phyloP scores from a whole-genome alignment of 2,329 filamentous ascomycete genomes.

The Claviceps purpurea region DNA sequence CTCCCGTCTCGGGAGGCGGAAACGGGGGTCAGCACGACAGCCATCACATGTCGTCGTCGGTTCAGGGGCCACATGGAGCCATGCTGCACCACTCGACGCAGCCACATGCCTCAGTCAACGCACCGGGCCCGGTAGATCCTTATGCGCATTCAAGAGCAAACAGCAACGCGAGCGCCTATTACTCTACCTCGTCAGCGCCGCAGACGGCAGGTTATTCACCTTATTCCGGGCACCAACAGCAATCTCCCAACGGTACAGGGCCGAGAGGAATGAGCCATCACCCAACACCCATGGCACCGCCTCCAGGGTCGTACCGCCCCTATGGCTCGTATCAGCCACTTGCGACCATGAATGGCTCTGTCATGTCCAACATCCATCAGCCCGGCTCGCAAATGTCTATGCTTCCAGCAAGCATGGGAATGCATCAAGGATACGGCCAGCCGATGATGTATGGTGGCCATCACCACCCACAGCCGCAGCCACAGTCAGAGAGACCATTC shows the following conservation, averaged over 20 bases:
- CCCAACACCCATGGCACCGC: slow-evolving; percentile 27
- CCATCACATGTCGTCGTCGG: slow-evolving; percentile 18
- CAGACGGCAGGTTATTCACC: slow-evolving; percentile 32
- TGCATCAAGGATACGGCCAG: slow-evolving; percentile 40
- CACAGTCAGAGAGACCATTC: slow-evolving; percentile 69
- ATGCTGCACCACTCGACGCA: slow-evolving; percentile 23
- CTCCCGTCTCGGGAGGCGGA: slow-evolving; percentile 37
- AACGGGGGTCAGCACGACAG: slow-evolving; percentile 23
- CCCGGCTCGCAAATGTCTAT: slow-evolving; percentile 60
- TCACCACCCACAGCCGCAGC: slow-evolving; percentile 33
- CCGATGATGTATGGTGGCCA: slow-evolving; percentile 47
- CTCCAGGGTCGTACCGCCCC: slow-evolving; percentile 33
- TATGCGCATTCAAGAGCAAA: slow-evolving; percentile 38
- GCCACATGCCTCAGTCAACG: slow-evolving; percentile 33
- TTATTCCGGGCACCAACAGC: slow-evolving; percentile 27
- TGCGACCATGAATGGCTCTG: slow-evolving; percentile 49
- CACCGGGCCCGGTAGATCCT: slow-evolving; percentile 44
- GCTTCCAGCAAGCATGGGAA: slow-evolving; percentile 42
- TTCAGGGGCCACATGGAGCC: slow-evolving; percentile 14
- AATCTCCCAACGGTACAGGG: slow-evolving; percentile 31
- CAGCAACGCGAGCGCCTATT: slow-evolving; percentile 45
- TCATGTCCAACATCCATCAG: slow-evolving; percentile 68
- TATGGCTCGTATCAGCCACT: slow-evolving; percentile 36
- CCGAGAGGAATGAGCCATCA: slow-evolving; percentile 24
- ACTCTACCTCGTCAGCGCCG: slow-evolving; percentile 36